Base-by-base conservation (phyloP, 306 rosid genomes). In the Ceratonia siliqua region DNA sequence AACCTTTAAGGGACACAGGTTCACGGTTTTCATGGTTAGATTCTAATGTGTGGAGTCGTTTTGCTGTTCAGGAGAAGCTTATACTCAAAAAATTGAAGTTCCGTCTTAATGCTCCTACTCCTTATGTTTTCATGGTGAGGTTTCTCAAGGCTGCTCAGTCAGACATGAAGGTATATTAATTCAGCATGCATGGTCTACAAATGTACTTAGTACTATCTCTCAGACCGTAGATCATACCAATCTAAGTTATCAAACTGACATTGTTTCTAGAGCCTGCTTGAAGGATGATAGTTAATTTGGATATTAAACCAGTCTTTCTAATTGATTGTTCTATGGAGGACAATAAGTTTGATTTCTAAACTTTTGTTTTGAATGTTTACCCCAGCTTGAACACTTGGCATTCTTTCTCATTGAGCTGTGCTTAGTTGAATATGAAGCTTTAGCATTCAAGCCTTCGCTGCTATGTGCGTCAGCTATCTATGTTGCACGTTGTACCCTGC, bases 111-210 rank as follows among this genome's bases (percentile, higher is more conserved):
- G 22, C 85, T 35, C 95, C 98, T 39, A 94, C 96, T 71, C 94
- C 89, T n/a, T 94, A 91, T 70, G 94, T 91, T 76, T 94, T 91
- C 49, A 80, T 91, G 96, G 78, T 89, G 85, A 90, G 98, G 78
- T 91, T 94, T 83, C 92, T 91, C 54, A 94, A 91, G 87, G 98
- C 98, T 67, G 87, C 93, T 58, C 94, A 82, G 82, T 82, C 98
- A 54, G 85, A 88, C 58, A 68, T 18, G 24, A 87, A 87, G 96
- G 98, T 94, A 81, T 62, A 62, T 20, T 53, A 70, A 36, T 49
- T 57, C 67, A 21, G 45, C 41, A 35, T 41, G 27, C 39, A 42
- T 41, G 32, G 15, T 14, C 39, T 38, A 4, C 42, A 38, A 17
- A 24, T n/a, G 8, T 20, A 4, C 55, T 8, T 8, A 17, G 15